These are phyloP conservation scores for Symbiotaphrina buchneri DNA, from an alignment of 495 filamentous ascomycete species.

Conservation along the genomic window DNA sequence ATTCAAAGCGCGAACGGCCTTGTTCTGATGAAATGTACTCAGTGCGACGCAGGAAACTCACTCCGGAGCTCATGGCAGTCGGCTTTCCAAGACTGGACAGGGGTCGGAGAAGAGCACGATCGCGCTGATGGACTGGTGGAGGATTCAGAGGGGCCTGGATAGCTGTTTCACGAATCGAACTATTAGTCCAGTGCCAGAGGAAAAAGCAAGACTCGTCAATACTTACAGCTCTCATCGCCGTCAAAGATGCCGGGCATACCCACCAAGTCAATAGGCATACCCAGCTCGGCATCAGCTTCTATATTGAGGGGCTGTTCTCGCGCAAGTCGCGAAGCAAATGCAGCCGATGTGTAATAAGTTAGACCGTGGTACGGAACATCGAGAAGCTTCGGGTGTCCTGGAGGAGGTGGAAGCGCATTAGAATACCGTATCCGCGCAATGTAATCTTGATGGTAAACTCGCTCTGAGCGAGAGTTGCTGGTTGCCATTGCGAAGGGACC, in stretches of 20 bases:
- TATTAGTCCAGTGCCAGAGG: not conserved
- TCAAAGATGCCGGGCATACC: constrained; percentile 88
- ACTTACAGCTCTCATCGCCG: constrained; percentile 84
- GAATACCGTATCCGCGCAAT: constrained; percentile 87
- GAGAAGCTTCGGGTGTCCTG: constrained; percentile 84
- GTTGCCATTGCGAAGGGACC: constrained; percentile 22
- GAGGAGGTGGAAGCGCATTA: constrained; percentile 82
- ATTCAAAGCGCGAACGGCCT: constrained; percentile 17
- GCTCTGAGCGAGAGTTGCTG: constrained; percentile 22
- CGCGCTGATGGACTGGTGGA: constrained; percentile 53
- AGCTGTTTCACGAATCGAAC: constrained; percentile 24
- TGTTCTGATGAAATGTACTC: constrained; percentile 75
- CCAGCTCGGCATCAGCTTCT: constrained; percentile 90
- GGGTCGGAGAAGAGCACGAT: constrained; percentile 58
- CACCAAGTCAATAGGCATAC: constrained; percentile 89
- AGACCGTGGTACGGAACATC: constrained; percentile 88
- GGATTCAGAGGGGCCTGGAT: constrained; percentile 53
- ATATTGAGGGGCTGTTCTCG: constrained; percentile 87
- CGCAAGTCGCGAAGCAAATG: constrained; percentile 68
- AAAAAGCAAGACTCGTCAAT: not conserved
- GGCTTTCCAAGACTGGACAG: constrained; percentile 67
- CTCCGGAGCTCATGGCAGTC: constrained; percentile 34
- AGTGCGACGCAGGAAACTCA: constrained; percentile 87
- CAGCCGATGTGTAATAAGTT: constrained; percentile 64
- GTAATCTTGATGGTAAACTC: constrained; percentile 77